Percentiles rank a stretch among this genome's conserved stretches.
phyloP scores from a whole-genome alignment of 148 eudicot genomes.

The Tetragonia tetragonoides region DNA sequence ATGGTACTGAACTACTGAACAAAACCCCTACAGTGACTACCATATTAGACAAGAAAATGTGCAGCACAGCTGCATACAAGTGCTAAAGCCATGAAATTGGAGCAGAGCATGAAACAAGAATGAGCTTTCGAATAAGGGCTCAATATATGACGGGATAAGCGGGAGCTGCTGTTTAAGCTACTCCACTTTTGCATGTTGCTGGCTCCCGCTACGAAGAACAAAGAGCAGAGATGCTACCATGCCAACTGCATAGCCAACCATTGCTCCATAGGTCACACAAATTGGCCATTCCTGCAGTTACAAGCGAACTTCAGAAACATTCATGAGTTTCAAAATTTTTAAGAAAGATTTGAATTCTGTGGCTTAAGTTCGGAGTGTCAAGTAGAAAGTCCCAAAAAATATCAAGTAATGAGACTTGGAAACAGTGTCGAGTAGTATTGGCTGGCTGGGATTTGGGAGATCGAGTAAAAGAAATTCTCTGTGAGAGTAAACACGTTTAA shows the following conservation, averaged over 20 bases:
- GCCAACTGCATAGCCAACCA: constrained; percentile 66
- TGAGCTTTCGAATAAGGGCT: not conserved
- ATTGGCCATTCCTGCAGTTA: constrained; percentile 88
- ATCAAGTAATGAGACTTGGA: too few relatives aligned
- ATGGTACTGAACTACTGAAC: too few relatives aligned
- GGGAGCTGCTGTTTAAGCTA: constrained; percentile 21
- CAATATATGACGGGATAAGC: not conserved
- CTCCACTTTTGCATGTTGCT: constrained; percentile 50
- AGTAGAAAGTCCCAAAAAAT: too few relatives aligned
- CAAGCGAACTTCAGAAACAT: not conserved
- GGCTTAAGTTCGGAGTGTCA: too few relatives aligned
- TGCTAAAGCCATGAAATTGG: not conserved
- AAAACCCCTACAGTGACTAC: too few relatives aligned
- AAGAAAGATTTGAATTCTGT: not conserved
- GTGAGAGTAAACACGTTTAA: too few relatives aligned
- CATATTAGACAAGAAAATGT: too few relatives aligned
- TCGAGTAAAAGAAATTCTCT: too few relatives aligned
- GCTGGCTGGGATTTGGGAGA: too few relatives aligned
- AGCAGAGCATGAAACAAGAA: not conserved
- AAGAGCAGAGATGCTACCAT: constrained; percentile 51
- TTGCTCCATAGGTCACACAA: constrained; percentile 83
- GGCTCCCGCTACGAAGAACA: constrained; percentile 25
- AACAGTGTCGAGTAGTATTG: too few relatives aligned
- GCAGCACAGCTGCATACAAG: too few relatives aligned
- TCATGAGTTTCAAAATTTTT: not conserved